Evolutionary conservation across 345 rosid species (phyloP).

Genomic region (Dimocarpus longan): DNA sequence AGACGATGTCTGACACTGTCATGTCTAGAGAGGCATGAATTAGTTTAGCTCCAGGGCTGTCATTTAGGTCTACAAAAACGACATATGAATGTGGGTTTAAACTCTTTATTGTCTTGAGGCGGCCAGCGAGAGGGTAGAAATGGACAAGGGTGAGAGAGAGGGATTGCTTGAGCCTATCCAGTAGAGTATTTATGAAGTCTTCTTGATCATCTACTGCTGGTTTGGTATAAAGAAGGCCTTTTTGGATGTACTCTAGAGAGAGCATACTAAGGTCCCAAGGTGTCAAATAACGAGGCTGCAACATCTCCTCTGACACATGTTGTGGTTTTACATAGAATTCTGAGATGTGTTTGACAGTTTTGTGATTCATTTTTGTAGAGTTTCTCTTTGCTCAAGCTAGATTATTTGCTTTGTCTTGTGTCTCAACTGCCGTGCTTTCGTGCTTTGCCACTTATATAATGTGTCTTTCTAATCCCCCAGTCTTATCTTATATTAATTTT

Average conservation of each 20-base stretch:
- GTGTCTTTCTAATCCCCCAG: too few species aligned
- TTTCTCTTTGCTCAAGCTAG: background rate
- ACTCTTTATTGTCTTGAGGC: too few species aligned
- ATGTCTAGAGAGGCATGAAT: too few species aligned
- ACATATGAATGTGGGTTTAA: too few species aligned
- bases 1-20: too few species aligned
- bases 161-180: conserved; percentile 51
- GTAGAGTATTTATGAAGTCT: conserved; percentile 36
- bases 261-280: conserved; percentile 45
- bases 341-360: conserved; percentile 38
- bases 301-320: conserved; percentile 35
- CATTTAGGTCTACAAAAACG: conserved; percentile 17
- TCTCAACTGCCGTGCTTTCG: background rate
- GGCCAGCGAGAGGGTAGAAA: conserved; percentile 56
- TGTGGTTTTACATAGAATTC: conserved; percentile 62
- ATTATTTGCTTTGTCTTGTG: background rate
- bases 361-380: conserved; percentile 23
- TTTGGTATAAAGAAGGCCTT: conserved; percentile 60
- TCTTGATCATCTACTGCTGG: conserved; percentile 22
- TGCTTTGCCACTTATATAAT: too few species aligned
- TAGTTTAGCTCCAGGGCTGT: too few species aligned
- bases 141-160: conserved; percentile 61
- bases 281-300: conserved; percentile 38
- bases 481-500: too few species aligned
- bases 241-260: conserved; percentile 64